Base-by-base conservation (phyloP, 139 green algal genomes). In the Ettlia oleoabundans region DNA sequence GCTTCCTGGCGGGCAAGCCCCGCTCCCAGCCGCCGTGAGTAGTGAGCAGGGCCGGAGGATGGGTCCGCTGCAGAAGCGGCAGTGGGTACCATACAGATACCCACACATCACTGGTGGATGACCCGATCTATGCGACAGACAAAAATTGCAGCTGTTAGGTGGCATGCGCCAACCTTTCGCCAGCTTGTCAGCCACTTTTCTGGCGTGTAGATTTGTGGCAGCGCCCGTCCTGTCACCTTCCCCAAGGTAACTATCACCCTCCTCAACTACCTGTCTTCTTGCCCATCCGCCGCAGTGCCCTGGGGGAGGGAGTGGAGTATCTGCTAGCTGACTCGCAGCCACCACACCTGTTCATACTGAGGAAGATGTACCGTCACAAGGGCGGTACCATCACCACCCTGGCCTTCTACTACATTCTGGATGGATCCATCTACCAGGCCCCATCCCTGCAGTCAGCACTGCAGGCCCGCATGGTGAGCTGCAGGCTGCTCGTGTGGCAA, bases 321-420 rank as follows among this genome's bases (percentile, higher is more conserved):
- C 65, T 92, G 32, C 72, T 97, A 30, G 67, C 89, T 33, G 63
- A 89, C 32, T 87, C 65, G 21, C 88, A 94, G 69, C 86, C 92
- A 81, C 95, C 95, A 0, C 88, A 97, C 86, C 85, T 98, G 15
- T 98, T 94, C 83, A 90, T 98, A 18, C 88, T 98, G n/a, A 69
- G 89, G 51, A 94, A 95, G 86, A 91, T 95, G 75, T 75, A 84
- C 32, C 88, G 93, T 55, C 55, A 58, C 15, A 26, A 30, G 0
- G 55, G 24, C 35, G 58, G 38, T 38, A 38, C 75, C 58, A 81
- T 70, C 21, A 73, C 55, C 15, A 37, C 80, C 9, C 76, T 87
- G 4, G 87, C 86, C 10, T 89, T 85, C 41, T 97, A 96, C 88
- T 97, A 97, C 51, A 86, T 97, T 15, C 85, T 97, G 10, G 90